Base-by-base conservation (phyloP, 176 grass and related monocot species). In the Bothriochloa decipiens region DNA sequence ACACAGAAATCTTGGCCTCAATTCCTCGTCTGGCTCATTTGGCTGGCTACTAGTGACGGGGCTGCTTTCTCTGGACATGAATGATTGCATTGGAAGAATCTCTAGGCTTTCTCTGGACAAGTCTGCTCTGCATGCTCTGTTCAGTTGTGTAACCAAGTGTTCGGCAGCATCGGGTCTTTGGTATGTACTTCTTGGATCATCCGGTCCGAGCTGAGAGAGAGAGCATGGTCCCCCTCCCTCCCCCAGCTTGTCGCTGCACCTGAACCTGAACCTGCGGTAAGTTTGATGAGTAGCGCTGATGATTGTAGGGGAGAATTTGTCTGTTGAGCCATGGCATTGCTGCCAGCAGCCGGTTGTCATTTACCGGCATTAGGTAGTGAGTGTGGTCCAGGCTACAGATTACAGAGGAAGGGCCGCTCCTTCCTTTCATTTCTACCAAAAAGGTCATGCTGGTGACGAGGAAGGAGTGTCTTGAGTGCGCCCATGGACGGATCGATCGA, bases 111-210 rank as follows among this genome's bases (percentile, higher is more conserved):
- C 70, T 52, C 70, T 70, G 82, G 6, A 20, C 70, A 53, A 20
- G 62, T 5, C 74, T 85, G 82, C 50, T 55, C 76, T 75, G 61
- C 3, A 67, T 85, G 82, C 50, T 55, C 76, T 75, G 61, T 49
- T 85, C 76, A 70, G 64, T 35, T 82, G 65, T 86, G 29, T 32
- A 32, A 32, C 29, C 29, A 32, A 32, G 29, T 32, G 64, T 81
- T 76, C 71, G 74, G 69, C 62, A 85, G 27, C 61, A 81, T 70
- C 67, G 49, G 22, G 67, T 86, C 70, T 22, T 29, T 77, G 64
- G 75, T 79, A 27, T 79, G 84, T 79, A 60, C 88, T 75, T 83
- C 60, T 45, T 84, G 82, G 18, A 89, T 86, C 77, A 75, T 75
- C 74, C 13, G 71, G 74, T 65, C 68, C 46, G 36, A 49, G 14